Conservation (phyloP, 345 rosid species). For the Passiflora organensis region DNA sequence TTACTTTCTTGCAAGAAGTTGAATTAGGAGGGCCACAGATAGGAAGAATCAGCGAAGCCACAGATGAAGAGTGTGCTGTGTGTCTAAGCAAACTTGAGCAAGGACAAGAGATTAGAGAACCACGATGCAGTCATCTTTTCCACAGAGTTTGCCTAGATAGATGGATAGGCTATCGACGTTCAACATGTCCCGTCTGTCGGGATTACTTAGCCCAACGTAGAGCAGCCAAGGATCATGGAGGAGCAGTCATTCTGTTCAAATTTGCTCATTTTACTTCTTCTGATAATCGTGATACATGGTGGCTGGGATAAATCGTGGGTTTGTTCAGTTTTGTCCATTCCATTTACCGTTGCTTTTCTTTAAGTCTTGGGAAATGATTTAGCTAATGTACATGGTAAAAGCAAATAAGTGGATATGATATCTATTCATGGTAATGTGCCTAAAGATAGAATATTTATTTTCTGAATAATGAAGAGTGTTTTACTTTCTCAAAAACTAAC, state of each 20-base stretch:
- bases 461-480: too few relatives aligned
- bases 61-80: slow-evolving; percentile 11
- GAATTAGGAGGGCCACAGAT: too few relatives aligned
- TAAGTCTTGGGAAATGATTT: too few relatives aligned
- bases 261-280: slow-evolving; percentile 4
- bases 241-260: slow-evolving; percentile 5
- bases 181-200: slow-evolving; percentile 24
- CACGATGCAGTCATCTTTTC: slow-evolving; percentile 22
- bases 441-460: too few relatives aligned
- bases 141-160: slow-evolving; percentile 19
- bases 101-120: slow-evolving; percentile 15
- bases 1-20: not conserved
- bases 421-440: too few relatives aligned
- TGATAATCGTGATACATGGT: slow-evolving; percentile 7
- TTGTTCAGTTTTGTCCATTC: too few relatives aligned
- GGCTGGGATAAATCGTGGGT: slow-evolving; percentile 20
- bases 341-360: too few relatives aligned
- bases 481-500: too few relatives aligned
- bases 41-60: not conserved
- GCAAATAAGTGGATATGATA: too few relatives aligned
- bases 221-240: not conserved
- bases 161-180: not conserved
- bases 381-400: too few relatives aligned
- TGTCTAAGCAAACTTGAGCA: slow-evolving; percentile 8
- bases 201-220: not conserved